phyloP scores from a whole-genome alignment of 441 rosid species.

The Kokia cookei region DNA sequence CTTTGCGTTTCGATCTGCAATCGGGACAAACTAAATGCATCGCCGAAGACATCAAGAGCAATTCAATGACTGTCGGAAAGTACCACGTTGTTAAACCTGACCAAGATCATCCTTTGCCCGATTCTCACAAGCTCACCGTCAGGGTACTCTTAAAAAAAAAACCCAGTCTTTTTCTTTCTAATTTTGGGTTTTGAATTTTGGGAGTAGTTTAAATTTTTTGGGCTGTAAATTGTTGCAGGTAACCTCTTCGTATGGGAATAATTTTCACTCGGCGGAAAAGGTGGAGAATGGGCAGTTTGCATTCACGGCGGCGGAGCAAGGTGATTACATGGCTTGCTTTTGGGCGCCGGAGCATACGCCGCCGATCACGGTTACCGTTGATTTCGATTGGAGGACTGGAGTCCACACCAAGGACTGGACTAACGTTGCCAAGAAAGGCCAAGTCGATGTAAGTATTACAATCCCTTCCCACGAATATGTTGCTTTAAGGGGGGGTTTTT shows the following conservation, averaged over 20 bases:
- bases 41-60: conserved; percentile 58
- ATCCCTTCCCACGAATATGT: neutral
- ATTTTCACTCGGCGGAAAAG: conserved; percentile 41
- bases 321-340: conserved; percentile 57
- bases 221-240: conserved; percentile 26
- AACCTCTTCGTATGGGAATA: conserved; percentile 47
- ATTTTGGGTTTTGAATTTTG: neutral
- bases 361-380: conserved; percentile 29
- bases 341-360: conserved; percentile 47
- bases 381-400: conserved; percentile 71
- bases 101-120: conserved; percentile 47
- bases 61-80: conserved; percentile 60
- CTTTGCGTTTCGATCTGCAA: conserved; percentile 48
- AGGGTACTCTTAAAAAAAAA: conserved; percentile 23
- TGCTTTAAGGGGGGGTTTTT: no score
- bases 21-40: conserved; percentile 72
- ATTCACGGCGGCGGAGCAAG: conserved; percentile 50
- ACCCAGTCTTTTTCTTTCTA: neutral
- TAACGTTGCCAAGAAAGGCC: conserved; percentile 64
- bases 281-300: conserved; percentile 56
- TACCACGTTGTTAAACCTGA: conserved; percentile 47
- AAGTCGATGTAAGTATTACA: conserved; percentile 43
- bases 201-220: neutral
- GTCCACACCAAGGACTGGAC: conserved; percentile 62
- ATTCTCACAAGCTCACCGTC: conserved; percentile 51